Percentiles rank a stretch among this genome's conserved stretches.
These are phyloP conservation scores for Podaxis sp. DNA, from an alignment of 768 basidiomycete genomes.

Conservation along the genomic window DNA sequence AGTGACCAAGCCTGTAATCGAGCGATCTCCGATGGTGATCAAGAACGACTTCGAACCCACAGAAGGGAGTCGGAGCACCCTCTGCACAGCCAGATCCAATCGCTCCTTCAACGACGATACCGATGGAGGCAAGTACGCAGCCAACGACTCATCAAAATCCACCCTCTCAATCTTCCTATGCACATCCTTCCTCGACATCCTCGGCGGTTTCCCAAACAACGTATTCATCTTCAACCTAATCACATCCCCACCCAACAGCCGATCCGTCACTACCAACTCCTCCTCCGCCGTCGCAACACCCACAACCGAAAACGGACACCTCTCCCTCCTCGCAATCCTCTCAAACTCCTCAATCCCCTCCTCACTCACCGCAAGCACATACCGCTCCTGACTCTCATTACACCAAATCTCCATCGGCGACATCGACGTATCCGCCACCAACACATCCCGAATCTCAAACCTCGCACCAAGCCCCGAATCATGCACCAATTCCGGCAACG, in stretches of 20 bases:
- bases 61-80: slow-evolving; percentile 86
- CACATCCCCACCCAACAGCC: slow-evolving; percentile 71
- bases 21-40: slow-evolving; percentile 95
- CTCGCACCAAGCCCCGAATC: slow-evolving; percentile 88
- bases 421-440: slow-evolving; percentile 90
- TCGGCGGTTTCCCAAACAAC: slow-evolving; percentile 93
- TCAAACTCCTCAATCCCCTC: slow-evolving; percentile 62
- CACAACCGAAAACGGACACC: slow-evolving; percentile 92
- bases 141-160: slow-evolving; percentile 70
- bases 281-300: slow-evolving; percentile 81
- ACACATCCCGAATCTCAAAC: slow-evolving; percentile 92
- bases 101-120: slow-evolving; percentile 35
- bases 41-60: slow-evolving; percentile 97
- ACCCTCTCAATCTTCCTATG: slow-evolving; percentile 34
- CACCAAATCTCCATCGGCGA: slow-evolving; percentile 99
- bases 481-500: slow-evolving; percentile 94
- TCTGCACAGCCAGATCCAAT: slow-evolving; percentile 61
- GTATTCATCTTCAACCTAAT: slow-evolving; percentile 92
- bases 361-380: slow-evolving; percentile 85
- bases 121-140: slow-evolving; percentile 53
- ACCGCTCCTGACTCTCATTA: slow-evolving; percentile 97
- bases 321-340: slow-evolving; percentile 76
- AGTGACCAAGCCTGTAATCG: slow-evolving; percentile 89
- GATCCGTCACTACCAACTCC: slow-evolving; percentile 85
- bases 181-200: slow-evolving; percentile 74